Evolutionary conservation across 495 filamentous ascomycete genomes (phyloP).

Genomic region (Massariosphaeria phaeospora): DNA sequence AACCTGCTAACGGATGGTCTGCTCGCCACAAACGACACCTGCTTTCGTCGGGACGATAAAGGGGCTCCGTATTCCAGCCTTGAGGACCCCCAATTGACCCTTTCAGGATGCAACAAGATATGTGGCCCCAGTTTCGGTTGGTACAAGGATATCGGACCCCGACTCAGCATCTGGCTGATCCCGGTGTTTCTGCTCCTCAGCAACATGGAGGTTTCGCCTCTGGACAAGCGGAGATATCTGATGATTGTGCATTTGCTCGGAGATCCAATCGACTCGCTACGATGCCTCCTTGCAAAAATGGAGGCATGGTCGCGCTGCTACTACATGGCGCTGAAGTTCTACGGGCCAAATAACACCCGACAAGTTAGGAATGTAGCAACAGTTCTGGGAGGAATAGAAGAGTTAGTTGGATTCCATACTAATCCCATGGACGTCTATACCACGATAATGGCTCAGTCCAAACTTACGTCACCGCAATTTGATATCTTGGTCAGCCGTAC

Average conservation of each 20-base stretch:
- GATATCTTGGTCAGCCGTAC: background rate
- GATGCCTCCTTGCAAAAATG: slow-evolving; percentile 35
- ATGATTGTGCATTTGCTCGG: slow-evolving; percentile 37
- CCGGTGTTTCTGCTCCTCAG: slow-evolving; percentile 36
- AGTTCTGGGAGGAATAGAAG: slow-evolving; percentile 31
- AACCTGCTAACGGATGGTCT: slow-evolving; percentile 1
- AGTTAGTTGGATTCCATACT: slow-evolving; percentile 21
- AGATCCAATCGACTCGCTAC: slow-evolving; percentile 38
- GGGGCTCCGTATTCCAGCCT: background rate
- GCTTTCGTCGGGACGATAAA: slow-evolving; percentile 6
- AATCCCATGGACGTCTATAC: slow-evolving; percentile 3
- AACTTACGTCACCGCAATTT: background rate
- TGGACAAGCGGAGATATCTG: slow-evolving; percentile 36
- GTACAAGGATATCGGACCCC: slow-evolving; percentile 22
- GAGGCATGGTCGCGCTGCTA: slow-evolving; percentile 35
- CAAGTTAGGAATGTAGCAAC: slow-evolving; percentile 21
- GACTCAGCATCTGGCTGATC: slow-evolving; percentile 36
- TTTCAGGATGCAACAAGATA: slow-evolving; percentile 15
- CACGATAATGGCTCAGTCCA: background rate
- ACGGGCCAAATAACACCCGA: background rate
- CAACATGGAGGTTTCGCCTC: slow-evolving; percentile 36
- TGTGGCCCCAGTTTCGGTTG: slow-evolving; percentile 13
- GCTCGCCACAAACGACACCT: slow-evolving; percentile 6
- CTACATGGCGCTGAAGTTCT: slow-evolving; percentile 8
- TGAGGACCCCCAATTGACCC: slow-evolving; percentile 11